Evolutionary conservation across 805 yeast species (phyloP).

Genomic region (Saturnispora mendoncae): DNA sequence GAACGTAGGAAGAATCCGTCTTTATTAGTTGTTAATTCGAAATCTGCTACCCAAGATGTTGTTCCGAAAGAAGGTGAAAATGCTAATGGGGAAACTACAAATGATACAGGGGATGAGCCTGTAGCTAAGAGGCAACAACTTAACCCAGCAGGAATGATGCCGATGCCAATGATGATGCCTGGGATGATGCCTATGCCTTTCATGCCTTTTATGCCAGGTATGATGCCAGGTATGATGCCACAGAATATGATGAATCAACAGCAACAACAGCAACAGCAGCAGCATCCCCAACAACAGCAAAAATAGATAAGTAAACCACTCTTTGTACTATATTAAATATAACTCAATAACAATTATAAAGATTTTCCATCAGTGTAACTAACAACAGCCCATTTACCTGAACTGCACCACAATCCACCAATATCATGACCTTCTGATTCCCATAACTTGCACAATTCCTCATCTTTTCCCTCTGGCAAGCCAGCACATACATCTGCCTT

Average conservation of each 20-base stretch:
- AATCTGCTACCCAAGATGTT: too few species aligned
- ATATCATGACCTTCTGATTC: constrained; percentile 46
- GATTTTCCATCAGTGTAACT: constrained; percentile 41
- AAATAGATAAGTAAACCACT: too few species aligned
- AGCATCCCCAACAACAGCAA: not conserved
- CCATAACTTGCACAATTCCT: constrained; percentile 53
- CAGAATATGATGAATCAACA: not conserved
- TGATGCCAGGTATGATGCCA: constrained; percentile 9
- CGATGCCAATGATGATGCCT: constrained; percentile 14
- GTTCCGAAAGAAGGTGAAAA: not conserved
- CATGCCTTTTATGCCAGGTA: constrained; percentile 28
- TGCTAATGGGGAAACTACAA: constrained; percentile 14
- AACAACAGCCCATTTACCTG: constrained; percentile 93
- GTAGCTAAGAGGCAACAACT: constrained; percentile 14
- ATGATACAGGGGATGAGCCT: constrained; percentile 9
- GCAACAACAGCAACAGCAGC: not conserved
- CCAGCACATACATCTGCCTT: constrained; percentile 96
- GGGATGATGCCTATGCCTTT: constrained; percentile 27
- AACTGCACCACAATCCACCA: constrained; percentile 73
- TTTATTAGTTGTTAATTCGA: not conserved
- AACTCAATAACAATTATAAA: not conserved
- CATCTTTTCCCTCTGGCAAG: constrained; percentile 62
- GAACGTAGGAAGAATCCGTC: constrained; percentile 15
- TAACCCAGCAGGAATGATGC: constrained; percentile 11
- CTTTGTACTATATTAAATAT: not conserved